Percentiles rank a stretch among this genome's conserved stretches.
Conservation (phyloP, 352 stramenopile species). For the Phytophthora pinifolia region DNA sequence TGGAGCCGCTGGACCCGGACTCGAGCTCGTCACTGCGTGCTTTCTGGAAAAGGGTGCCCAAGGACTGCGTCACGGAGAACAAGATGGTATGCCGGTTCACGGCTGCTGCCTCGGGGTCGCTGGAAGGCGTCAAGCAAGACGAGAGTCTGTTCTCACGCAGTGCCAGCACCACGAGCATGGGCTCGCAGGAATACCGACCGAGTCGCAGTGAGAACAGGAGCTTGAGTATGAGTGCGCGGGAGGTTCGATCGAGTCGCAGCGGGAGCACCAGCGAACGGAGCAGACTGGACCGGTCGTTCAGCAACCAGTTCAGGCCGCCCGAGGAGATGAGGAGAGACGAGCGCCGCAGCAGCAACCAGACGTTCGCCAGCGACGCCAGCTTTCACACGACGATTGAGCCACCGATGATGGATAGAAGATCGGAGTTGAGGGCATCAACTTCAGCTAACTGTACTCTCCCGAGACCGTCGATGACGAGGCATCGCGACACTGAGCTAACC, state of each 20-base stretch:
- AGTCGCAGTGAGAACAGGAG: constrained; percentile 22
- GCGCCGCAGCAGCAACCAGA: constrained; percentile 15
- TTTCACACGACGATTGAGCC: constrained; percentile 33
- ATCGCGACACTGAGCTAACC: constrained; percentile 21
- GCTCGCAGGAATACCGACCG: constrained; percentile 15
- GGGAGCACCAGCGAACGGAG: constrained; percentile 11
- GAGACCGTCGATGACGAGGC: constrained; percentile 1
- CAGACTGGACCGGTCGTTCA: constrained; percentile 13
- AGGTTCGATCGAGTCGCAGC: constrained; percentile 19
- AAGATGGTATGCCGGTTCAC: constrained; percentile 70
- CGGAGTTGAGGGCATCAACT: constrained; percentile 7
- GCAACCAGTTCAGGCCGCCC: constrained; percentile 22
- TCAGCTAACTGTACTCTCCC: constrained; percentile 3
- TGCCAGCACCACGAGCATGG: constrained; percentile 25
- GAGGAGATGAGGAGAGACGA: constrained; percentile 15
- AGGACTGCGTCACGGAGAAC: constrained; percentile 55
- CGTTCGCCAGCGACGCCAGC: constrained; percentile 28
- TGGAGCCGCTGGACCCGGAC: constrained; percentile 38
- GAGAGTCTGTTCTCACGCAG: constrained; percentile 17
- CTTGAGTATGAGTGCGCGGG: constrained; percentile 24
- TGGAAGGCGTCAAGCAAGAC: constrained; percentile 6
- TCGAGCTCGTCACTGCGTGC: constrained; percentile 36
- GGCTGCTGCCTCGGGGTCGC: neutral
- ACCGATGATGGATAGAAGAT: constrained; percentile 12
- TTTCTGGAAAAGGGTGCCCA: constrained; percentile 65